Evolutionary conservation across 1,284 basidiomycete species (phyloP).

Genomic region (Ustilago bromivora): DNA sequence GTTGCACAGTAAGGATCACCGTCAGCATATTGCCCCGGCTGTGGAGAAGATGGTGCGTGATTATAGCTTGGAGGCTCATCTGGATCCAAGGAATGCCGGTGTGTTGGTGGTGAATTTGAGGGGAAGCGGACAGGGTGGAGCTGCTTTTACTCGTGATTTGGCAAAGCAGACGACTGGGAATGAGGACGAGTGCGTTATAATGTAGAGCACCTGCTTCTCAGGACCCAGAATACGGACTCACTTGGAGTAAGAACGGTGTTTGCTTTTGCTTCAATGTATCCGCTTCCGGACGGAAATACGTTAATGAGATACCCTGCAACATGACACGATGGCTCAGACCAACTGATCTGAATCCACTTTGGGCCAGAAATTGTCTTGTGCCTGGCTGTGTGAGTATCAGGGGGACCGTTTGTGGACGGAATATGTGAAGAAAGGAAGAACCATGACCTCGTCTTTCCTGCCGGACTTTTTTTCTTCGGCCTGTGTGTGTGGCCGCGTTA

Average conservation of each 20-base stretch:
- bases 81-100: constrained; percentile 86
- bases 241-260: no score
- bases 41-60: constrained; percentile 87
- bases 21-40: constrained; percentile 91
- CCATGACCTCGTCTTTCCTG: no score
- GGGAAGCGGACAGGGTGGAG: constrained; percentile 70
- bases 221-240: no score
- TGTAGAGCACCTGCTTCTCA: constrained; percentile 13
- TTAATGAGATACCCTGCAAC: constrained; percentile 19
- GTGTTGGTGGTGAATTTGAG: constrained; percentile 85
- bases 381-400: neutral
- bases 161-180: constrained; percentile 62
- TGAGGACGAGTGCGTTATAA: constrained; percentile 57
- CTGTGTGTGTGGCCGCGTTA: neutral
- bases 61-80: constrained; percentile 80
- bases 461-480: neutral
- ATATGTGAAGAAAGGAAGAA: no score
- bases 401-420: no score
- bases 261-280: neutral
- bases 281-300: neutral
- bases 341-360: neutral
- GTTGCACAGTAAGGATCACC: constrained; percentile 82
- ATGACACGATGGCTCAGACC: neutral
- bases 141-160: constrained; percentile 61
- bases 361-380: neutral